Evolutionary conservation across 495 filamentous ascomycete species (phyloP).

Genomic region (Aspergillus egyptiacus): DNA sequence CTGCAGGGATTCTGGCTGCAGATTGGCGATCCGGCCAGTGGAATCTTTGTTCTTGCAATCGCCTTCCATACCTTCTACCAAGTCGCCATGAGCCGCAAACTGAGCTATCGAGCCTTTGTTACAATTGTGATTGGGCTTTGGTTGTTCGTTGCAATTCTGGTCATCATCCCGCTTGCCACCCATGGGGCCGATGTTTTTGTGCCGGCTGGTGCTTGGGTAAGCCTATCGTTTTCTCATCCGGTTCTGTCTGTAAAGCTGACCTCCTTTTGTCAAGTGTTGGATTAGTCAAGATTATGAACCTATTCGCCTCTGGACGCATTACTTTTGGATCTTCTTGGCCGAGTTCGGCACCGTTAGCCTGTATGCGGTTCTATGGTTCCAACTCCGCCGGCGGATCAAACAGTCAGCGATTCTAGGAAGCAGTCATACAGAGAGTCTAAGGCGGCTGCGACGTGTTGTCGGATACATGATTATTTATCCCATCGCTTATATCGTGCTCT

Average conservation of each 20-base stretch:
- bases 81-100: conserved; percentile 52
- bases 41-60: conserved; percentile 65
- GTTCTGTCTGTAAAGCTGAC: background rate
- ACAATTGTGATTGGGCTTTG: conserved; percentile 46
- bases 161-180: conserved; percentile 47
- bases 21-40: conserved; percentile 62
- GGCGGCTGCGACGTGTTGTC: conserved; percentile 45
- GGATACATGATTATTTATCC: conserved; percentile 72
- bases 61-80: conserved; percentile 63
- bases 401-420: conserved; percentile 36
- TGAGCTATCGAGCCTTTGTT: conserved; percentile 51
- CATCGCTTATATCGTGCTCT: conserved; percentile 65
- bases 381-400: conserved; percentile 45
- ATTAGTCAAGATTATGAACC: conserved; percentile 54
- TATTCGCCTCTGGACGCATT: conserved; percentile 66
- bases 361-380: conserved; percentile 60
- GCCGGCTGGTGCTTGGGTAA: conserved; percentile 58
- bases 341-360: conserved; percentile 58
- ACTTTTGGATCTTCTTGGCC: conserved; percentile 72
- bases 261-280: conserved; percentile 53
- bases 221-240: conserved; percentile 5
- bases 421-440: conserved; percentile 34
- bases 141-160: conserved; percentile 53
- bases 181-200: conserved; percentile 56
- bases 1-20: conserved; percentile 67